phyloP scores from a whole-genome alignment of 257 asterid genomes.

The Forsythia viridissima region DNA sequence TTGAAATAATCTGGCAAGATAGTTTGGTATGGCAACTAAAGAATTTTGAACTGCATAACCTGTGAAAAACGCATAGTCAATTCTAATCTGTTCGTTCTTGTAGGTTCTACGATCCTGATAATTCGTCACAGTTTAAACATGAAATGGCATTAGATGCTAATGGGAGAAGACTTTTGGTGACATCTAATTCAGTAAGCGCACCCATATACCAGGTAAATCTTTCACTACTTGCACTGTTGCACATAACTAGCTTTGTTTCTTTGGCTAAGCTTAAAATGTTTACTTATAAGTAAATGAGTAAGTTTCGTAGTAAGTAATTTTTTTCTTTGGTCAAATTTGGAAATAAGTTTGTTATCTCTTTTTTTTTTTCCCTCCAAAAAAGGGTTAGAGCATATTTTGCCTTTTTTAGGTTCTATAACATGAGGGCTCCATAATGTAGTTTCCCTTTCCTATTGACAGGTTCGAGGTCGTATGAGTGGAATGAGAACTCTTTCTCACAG shows the following conservation, averaged over 20 bases:
- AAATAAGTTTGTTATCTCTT: not conserved
- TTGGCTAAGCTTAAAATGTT: not conserved
- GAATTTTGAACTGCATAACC: not conserved
- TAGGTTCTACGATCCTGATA: constrained; percentile 64
- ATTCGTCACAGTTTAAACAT: constrained; percentile 45
- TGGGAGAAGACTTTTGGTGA: constrained; percentile 77
- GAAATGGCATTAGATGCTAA: constrained; percentile 87
- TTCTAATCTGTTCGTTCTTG: not conserved
- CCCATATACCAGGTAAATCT: constrained; percentile 76
- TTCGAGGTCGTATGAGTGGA: constrained; percentile 56
- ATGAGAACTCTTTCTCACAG: constrained; percentile 70
- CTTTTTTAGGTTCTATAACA: not conserved
- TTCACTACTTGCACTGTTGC: not conserved
- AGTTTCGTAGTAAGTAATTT: not conserved
- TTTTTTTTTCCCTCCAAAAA: too few species aligned
- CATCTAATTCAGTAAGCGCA: constrained; percentile 69
- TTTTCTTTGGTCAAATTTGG: not conserved
- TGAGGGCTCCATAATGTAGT: not conserved
- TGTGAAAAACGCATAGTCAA: not conserved
- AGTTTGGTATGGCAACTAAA: not conserved
- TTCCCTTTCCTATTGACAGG: constrained; percentile 39
- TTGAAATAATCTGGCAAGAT: not conserved
- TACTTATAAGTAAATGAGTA: not conserved
- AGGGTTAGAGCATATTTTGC: too few species aligned
- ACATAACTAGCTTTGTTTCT: not conserved